Conservation (phyloP, 176 grass and related monocot species). For the Coix lacrymajobi region DNA sequence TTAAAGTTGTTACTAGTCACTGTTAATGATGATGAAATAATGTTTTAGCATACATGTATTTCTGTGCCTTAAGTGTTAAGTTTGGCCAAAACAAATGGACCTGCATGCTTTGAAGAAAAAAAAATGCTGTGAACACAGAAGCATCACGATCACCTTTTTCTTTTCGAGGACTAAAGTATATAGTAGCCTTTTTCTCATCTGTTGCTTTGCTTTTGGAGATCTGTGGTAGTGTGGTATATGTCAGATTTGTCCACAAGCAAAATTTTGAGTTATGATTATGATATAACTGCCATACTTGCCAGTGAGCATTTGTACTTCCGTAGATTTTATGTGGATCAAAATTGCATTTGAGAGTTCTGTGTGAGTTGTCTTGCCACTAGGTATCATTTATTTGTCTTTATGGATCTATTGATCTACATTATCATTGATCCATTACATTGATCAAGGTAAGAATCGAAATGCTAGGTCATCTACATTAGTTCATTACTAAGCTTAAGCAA, state of each 20-base stretch:
- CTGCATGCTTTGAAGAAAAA: neutral
- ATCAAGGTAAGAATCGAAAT: neutral
- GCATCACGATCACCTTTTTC: neutral
- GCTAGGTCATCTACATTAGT: neutral
- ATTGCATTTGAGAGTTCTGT: neutral
- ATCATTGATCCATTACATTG: neutral
- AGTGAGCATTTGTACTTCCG: neutral
- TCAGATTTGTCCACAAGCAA: neutral
- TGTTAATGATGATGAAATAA: neutral
- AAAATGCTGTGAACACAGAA: neutral
- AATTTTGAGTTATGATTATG: neutral
- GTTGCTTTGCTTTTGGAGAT: neutral
- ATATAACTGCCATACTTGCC: neutral
- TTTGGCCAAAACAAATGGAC: neutral
- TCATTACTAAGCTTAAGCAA: neutral
- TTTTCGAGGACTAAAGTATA: neutral
- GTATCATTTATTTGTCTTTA: neutral
- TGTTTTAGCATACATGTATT: neutral
- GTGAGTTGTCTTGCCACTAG: neutral
- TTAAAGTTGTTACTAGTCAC: neutral
- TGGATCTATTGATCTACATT: neutral
- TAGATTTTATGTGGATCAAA: neutral
- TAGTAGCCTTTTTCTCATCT: neutral
- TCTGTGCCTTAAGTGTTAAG: neutral
- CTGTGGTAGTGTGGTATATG: neutral